These are phyloP conservation scores for Austroboletus festivus DNA, from an alignment of 768 basidiomycete species.

Conservation along the genomic window DNA sequence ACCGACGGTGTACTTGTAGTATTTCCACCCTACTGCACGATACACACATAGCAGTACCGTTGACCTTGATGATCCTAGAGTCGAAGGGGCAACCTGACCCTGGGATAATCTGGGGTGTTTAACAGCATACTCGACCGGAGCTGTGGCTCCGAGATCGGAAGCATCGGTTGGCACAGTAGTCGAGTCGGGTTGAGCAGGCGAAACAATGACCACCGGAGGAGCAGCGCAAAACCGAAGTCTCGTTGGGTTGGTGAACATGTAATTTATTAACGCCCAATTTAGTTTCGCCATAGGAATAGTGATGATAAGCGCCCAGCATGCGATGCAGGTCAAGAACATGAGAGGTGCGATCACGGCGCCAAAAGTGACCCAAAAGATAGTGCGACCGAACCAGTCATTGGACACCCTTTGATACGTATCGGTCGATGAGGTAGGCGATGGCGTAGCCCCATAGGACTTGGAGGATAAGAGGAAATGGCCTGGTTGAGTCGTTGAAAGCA, in stretches of 20 bases:
- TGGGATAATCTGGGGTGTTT: slow-evolving; percentile 74
- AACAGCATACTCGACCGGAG: slow-evolving; percentile 52
- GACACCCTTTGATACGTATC: slow-evolving; percentile 23
- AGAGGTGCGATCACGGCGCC: slow-evolving; percentile 79
- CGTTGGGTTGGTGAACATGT: slow-evolving; percentile 75
- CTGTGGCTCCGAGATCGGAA: slow-evolving; percentile 11
- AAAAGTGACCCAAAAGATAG: slow-evolving; percentile 82
- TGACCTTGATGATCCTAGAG: slow-evolving; percentile 68
- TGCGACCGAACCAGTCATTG: slow-evolving; percentile 59
- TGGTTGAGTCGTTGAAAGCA: slow-evolving; percentile 34
- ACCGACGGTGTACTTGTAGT: slow-evolving; percentile 98
- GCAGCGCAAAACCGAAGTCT: slow-evolving; percentile 92
- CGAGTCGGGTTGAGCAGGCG: slow-evolving; percentile 28
- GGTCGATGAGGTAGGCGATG: slow-evolving; percentile 27
- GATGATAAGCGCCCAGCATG: slow-evolving; percentile 95
- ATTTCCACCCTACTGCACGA: slow-evolving; percentile 82
- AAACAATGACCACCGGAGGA: slow-evolving; percentile 61
- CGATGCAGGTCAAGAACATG: slow-evolving; percentile 80
- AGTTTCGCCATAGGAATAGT: slow-evolving; percentile 98
- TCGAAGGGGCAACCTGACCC: slow-evolving; percentile 82
- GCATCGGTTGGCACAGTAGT: slow-evolving; percentile 5
- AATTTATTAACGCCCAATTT: slow-evolving; percentile 89
- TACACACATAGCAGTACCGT: slow-evolving; percentile 95
- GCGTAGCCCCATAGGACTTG: slow-evolving; percentile 71
- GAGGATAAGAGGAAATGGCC: slow-evolving; percentile 39